These are phyloP conservation scores for Diaporthe sp. DNA, from an alignment of 2,329 filamentous ascomycete species.

Conservation along the genomic window DNA sequence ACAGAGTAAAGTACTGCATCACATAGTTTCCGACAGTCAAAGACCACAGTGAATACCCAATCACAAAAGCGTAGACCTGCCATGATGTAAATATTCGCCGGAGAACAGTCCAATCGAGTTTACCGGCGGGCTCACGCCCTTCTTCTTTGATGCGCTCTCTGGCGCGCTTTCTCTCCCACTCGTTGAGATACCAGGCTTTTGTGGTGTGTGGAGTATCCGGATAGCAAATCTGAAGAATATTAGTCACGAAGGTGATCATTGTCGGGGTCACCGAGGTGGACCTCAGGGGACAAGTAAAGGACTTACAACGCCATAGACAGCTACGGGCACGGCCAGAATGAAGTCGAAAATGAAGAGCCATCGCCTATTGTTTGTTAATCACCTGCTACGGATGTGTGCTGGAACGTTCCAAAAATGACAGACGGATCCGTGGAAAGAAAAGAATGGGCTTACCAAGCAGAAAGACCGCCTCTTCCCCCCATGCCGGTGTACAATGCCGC, in stretches of 20 bases:
- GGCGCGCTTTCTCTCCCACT: conserved; percentile 73
- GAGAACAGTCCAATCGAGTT: conserved; percentile 52
- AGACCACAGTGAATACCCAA: conserved; percentile 54
- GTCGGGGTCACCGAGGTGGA: background rate
- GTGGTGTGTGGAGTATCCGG: conserved; percentile 59
- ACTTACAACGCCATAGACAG: conserved; percentile 48
- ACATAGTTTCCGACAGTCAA: conserved; percentile 54
- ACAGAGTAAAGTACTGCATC: conserved; percentile 56
- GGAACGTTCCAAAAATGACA: too few species aligned
- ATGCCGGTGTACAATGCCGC: conserved; percentile 50
- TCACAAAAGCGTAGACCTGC: conserved; percentile 58
- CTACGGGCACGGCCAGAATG: conserved; percentile 53
- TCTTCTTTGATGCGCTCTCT: conserved; percentile 76
- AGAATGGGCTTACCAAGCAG: too few species aligned
- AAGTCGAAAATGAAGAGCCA: conserved; percentile 57
- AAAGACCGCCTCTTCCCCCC: conserved; percentile 50
- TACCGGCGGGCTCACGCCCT: conserved; percentile 52
- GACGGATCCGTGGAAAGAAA: too few species aligned
- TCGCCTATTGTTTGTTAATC: too few species aligned
- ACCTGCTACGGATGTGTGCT: too few species aligned
- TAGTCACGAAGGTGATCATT: background rate
- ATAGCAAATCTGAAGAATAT: conserved; percentile 46
- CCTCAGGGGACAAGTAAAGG: background rate
- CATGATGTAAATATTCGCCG: conserved; percentile 54
- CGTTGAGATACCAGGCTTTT: conserved; percentile 56